phyloP scores from a whole-genome alignment of 352 stramenopile species.

The Phytophthora colocasiae region DNA sequence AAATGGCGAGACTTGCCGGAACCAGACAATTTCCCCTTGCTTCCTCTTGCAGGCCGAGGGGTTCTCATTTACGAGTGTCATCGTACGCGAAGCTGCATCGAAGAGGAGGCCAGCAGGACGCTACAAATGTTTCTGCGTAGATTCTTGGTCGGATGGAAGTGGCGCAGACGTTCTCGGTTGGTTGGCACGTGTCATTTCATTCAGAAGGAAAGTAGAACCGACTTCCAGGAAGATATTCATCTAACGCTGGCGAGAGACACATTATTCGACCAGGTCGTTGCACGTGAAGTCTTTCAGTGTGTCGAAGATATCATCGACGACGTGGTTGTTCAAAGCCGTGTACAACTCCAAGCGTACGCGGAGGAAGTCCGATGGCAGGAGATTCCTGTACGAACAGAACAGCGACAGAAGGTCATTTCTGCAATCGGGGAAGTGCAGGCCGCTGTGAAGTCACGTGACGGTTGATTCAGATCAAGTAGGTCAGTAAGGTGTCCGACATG shows the following conservation, averaged over 20 bases:
- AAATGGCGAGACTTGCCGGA: slow-evolving; percentile 15
- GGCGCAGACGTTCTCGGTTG: not conserved
- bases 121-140: slow-evolving; percentile 50
- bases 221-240: slow-evolving; percentile 17
- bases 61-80: slow-evolving; percentile 57
- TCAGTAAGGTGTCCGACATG: slow-evolving; percentile 50
- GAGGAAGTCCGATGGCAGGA: slow-evolving; percentile 37
- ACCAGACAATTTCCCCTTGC: slow-evolving; percentile 22
- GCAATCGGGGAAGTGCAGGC: slow-evolving; percentile 21
- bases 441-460: not conserved
- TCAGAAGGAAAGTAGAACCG: not conserved
- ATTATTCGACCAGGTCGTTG: slow-evolving; percentile 34
- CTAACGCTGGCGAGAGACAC: slow-evolving; percentile 25
- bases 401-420: slow-evolving; percentile 34
- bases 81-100: slow-evolving; percentile 28
- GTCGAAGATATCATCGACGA: slow-evolving; percentile 45
- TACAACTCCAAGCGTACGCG: slow-evolving; percentile 30
- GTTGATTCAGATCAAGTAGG: slow-evolving; percentile 29
- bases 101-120: slow-evolving; percentile 35
- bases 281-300: slow-evolving; percentile 33
- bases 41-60: slow-evolving; percentile 47
- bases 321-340: slow-evolving; percentile 24
- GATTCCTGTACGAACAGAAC: slow-evolving; percentile 51
- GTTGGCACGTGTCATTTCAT: not conserved
- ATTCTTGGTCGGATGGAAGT: slow-evolving; percentile 9